phyloP scores from a whole-genome alignment of 2,329 filamentous ascomycete genomes.

The Ceratocystis harringtonii region DNA sequence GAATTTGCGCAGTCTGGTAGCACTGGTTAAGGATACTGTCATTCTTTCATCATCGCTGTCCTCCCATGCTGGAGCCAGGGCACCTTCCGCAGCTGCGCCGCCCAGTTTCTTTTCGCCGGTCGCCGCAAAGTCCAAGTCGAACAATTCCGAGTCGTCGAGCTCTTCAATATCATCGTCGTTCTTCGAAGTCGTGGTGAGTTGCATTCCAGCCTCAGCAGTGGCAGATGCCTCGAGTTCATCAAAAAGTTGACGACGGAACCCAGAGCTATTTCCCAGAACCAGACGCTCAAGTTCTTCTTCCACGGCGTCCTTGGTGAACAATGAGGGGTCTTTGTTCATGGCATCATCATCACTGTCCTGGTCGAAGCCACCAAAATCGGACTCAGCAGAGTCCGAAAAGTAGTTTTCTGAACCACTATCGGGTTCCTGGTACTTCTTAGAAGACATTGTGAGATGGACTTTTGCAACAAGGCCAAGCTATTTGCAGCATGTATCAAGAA shows the following conservation, averaged over 20 bases:
- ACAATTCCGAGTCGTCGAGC: conserved; percentile 63
- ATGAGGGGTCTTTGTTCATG: conserved; percentile 17
- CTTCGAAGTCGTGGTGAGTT: conserved; percentile 28
- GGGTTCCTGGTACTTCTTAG: conserved; percentile 8
- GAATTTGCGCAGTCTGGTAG: conserved; percentile 66
- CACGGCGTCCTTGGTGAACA: conserved; percentile 57
- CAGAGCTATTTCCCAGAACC: conserved; percentile 75
- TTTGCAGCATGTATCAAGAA: neutral
- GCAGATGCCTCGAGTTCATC: conserved; percentile 23
- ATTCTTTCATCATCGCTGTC: conserved; percentile 92
- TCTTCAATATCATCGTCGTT: conserved; percentile 41
- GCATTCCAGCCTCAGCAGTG: conserved; percentile 22
- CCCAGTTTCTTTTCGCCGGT: conserved; percentile 26
- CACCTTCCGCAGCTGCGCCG: conserved; percentile 18
- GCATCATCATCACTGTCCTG: conserved; percentile 22
- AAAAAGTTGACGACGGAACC: conserved; percentile 63
- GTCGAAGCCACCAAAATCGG: conserved; percentile 21
- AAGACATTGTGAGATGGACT: conserved; percentile 6
- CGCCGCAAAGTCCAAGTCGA: conserved; percentile 53
- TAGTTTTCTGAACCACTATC: conserved; percentile 21
- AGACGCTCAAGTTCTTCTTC: conserved; percentile 77
- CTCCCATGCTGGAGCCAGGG: conserved; percentile 53
- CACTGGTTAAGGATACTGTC: conserved; percentile 63
- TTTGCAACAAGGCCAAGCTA: neutral
- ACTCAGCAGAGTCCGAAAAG: conserved; percentile 20